Conservation (phyloP, 768 basidiomycete genomes). For the Tylopilus plumbeoviolaceoides region DNA sequence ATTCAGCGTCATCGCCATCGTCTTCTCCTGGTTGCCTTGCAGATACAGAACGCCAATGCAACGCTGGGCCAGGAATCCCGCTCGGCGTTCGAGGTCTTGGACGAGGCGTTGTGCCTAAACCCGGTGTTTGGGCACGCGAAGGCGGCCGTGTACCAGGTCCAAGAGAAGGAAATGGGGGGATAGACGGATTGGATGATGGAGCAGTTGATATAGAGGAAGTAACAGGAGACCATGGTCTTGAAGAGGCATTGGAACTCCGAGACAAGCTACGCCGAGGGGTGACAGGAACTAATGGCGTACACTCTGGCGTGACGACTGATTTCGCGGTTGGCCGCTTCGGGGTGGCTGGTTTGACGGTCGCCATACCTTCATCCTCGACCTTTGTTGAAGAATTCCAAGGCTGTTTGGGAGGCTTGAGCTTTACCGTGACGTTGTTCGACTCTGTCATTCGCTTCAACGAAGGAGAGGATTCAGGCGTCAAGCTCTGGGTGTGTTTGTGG, state of each 20-base stretch:
- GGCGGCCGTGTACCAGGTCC: constrained; percentile 33
- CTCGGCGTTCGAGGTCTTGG: constrained; percentile 76
- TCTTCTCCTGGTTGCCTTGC: constrained; percentile 40
- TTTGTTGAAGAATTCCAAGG: constrained; percentile 82
- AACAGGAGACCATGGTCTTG: constrained; percentile 76
- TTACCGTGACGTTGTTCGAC: constrained; percentile 38
- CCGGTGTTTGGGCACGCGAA: constrained; percentile 61
- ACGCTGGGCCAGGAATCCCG: constrained; percentile 64
- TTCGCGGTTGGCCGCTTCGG: constrained; percentile 47
- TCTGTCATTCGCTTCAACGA: constrained; percentile 32
- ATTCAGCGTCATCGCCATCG: constrained; percentile 42
- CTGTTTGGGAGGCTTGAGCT: constrained; percentile 41
- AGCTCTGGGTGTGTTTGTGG: constrained; percentile 68
- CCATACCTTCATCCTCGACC: constrained; percentile 51
- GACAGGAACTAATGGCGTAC: constrained; percentile 45
- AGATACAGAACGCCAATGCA: constrained; percentile 46
- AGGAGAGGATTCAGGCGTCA: constrained; percentile 69
- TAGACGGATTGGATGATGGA: constrained; percentile 44
- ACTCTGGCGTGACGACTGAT: constrained; percentile 41
- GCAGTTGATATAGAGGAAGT: constrained; percentile 68
- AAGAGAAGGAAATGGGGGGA: constrained; percentile 32
- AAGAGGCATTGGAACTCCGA: constrained; percentile 71
- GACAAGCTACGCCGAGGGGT: constrained; percentile 63
- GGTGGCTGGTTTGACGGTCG: constrained; percentile 45
- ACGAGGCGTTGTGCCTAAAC: constrained; percentile 48